phyloP scores from a whole-genome alignment of 2,329 filamentous ascomycete genomes.

The Aspergillus clavatus region DNA sequence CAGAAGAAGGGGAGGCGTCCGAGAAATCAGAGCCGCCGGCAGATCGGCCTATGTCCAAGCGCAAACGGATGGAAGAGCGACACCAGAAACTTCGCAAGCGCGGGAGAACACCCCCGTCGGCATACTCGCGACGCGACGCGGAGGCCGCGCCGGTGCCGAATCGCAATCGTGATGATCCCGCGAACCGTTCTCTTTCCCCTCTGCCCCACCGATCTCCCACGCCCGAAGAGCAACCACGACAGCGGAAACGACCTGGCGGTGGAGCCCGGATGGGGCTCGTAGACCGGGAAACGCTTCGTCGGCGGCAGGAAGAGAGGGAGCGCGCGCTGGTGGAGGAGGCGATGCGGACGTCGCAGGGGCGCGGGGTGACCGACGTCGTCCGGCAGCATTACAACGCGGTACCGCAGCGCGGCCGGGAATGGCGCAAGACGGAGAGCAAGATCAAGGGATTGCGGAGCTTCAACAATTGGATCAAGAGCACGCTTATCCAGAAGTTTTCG shows the following conservation, averaged over 20 bases:
- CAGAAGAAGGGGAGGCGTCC: constrained; percentile 20
- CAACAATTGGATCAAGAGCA: constrained; percentile 99
- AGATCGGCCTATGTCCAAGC: constrained; percentile 32
- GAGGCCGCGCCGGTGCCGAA: constrained; percentile 15
- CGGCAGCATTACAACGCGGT: constrained; percentile 94
- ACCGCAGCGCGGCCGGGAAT: constrained; percentile 86
- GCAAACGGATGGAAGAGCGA: constrained; percentile 38
- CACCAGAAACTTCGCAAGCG: constrained; percentile 35
- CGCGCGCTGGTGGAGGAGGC: constrained; percentile 38
- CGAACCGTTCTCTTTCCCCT: constrained; percentile 39
- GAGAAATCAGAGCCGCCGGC: constrained; percentile 19
- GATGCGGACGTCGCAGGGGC: constrained; percentile 33
- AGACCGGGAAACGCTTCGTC: constrained; percentile 37
- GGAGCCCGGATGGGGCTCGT: constrained; percentile 39
- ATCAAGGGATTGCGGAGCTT: constrained; percentile 93
- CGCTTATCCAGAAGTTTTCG: constrained; percentile 93
- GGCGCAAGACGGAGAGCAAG: constrained; percentile 87
- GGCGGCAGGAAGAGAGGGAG: constrained; percentile 42
- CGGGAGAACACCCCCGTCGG: constrained; percentile 35
- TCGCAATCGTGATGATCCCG: constrained; percentile 22
- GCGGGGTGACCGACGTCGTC: constrained; percentile 77
- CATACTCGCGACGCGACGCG: constrained; percentile 38
- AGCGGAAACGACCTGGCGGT: constrained; percentile 45
- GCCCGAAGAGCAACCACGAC: constrained; percentile 34
- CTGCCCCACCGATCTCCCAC: constrained; percentile 40